Evolutionary conservation across 306 rosid species (phyloP), one percentile per base, ranked within the genome.

Genomic region (Begonia masoniana): DNA sequence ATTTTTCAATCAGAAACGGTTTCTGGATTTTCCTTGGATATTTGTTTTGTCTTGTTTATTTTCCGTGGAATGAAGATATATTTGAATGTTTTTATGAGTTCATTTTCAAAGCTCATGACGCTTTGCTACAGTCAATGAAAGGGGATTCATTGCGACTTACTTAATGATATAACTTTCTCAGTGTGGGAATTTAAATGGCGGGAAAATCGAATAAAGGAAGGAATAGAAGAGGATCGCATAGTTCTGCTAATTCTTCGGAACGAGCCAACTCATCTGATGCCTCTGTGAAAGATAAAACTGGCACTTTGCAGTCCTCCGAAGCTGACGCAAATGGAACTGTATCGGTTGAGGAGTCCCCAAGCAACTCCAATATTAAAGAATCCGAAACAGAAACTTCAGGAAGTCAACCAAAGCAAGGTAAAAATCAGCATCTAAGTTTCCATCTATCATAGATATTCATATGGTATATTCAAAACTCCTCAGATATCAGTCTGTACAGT

Each of bases 171-270:
- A 31, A 31, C 7, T 52, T 61, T 69, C 51, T 24, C 62, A 54
- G 59, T 13, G 13, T 41, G 74, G 63, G 12, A 72, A 71, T 53
- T 53, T 54, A 65, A 67, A 92, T 92, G 99, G 99, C 94, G 49
- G 96, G 99, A 48, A 92, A 83, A 59, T 83, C 96, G 0, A 74
- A 75, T 73, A 86, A 76, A 63, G 88, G 84, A 56, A 83, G 74
- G 81, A 68, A 68, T 70, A 71, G 68, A 69, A 83, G 53, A 71
- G 88, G 70, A 54, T 67, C 75, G 0, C 76, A 77, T 41, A 69
- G 53, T 56, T 45, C 56, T 1, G 11, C 76, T 4, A 55, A 43
- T 58, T 46, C 74, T 10, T 50, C 82, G 1, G 89, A 74, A 24
- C 19, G 76, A 4, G 54, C 47, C 24, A 52, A 52, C 23, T 26